A percentile compares a stretch with the other conserved stretches of the same genome.
These are phyloP conservation scores for Posidonia australis DNA, from an alignment of 106 monocot genomes.

Conservation along the genomic window DNA sequence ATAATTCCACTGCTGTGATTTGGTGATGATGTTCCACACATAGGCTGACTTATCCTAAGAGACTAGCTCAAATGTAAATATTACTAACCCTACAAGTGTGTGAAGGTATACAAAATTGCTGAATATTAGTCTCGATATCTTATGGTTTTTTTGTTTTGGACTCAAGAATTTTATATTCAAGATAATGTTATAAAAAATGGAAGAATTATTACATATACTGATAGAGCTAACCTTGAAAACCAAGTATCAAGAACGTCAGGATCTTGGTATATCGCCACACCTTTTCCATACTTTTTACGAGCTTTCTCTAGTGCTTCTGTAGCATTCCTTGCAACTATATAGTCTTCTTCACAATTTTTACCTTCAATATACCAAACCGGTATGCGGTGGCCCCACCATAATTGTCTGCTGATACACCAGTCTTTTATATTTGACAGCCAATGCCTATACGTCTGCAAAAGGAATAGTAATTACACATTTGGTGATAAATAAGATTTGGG, in stretches of 20 bases:
- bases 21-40: too few species aligned
- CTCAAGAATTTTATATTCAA: neutral
- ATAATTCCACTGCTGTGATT: too few species aligned
- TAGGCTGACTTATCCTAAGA: too few species aligned
- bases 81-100: too few species aligned
- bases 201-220: neutral
- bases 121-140: neutral
- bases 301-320: constrained; percentile 74
- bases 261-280: constrained; percentile 97
- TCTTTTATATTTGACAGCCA: constrained; percentile 98
- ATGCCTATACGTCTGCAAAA: constrained; percentile 73
- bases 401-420: constrained; percentile 98
- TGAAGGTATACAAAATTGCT: neutral
- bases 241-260: constrained; percentile 98
- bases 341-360: constrained; percentile 82
- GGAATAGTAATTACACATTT: neutral
- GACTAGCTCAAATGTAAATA: too few species aligned
- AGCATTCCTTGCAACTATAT: constrained; percentile 75
- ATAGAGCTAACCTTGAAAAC: constrained; percentile 82
- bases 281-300: constrained; percentile 70
- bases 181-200: neutral
- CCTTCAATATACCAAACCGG: constrained; percentile 96
- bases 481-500: neutral
- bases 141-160: too few species aligned
- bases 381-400: constrained; percentile 99